These are phyloP conservation scores for Mortierella sp. DNA, from an alignment of 371 early-diverging fungal genomes.

Conservation along the genomic window DNA sequence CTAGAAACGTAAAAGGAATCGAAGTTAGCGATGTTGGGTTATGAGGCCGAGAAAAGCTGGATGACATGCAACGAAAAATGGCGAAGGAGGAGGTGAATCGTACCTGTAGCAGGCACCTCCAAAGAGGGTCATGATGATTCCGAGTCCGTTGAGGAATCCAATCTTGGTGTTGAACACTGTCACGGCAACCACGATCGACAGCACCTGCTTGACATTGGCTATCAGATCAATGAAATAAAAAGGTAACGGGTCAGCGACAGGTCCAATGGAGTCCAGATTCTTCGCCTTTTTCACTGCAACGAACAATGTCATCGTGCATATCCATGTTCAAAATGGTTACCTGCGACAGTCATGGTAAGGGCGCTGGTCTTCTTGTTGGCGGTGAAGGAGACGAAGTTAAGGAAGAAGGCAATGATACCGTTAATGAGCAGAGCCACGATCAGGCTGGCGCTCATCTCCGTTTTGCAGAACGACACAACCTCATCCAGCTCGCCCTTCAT, in stretches of 20 bases:
- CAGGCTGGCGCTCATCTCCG: slow-evolving; percentile 63
- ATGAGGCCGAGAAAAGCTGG: not conserved
- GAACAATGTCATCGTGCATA: not conserved
- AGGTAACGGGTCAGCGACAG: not conserved
- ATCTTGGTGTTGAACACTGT: slow-evolving; percentile 81
- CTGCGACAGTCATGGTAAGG: slow-evolving; percentile 91
- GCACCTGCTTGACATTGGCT: slow-evolving; percentile 90
- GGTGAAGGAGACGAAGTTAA: slow-evolving; percentile 87
- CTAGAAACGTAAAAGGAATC: slow-evolving; percentile 15
- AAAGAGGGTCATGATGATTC: slow-evolving; percentile 81
- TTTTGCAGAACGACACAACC: slow-evolving; percentile 64
- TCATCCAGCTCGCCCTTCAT: slow-evolving; percentile 77
- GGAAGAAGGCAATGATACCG: slow-evolving; percentile 85
- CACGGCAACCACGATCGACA: slow-evolving; percentile 84
- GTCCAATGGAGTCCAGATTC: not conserved
- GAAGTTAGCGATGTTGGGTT: not conserved
- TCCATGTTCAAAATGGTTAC: slow-evolving; percentile 36
- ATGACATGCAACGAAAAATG: not conserved
- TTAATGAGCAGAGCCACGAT: slow-evolving; percentile 75
- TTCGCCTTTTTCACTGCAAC: not conserved
- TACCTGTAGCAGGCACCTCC: slow-evolving; percentile 74
- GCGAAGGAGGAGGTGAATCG: slow-evolving; percentile 5
- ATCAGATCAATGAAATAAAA: slow-evolving; percentile 13
- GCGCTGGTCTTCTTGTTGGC: slow-evolving; percentile 90
- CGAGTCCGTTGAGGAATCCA: slow-evolving; percentile 74